Percentiles rank a stretch among this genome's conserved stretches.
phyloP scores from a whole-genome alignment of 371 early-diverging fungal genomes.

The Fennellomyces sp. region DNA sequence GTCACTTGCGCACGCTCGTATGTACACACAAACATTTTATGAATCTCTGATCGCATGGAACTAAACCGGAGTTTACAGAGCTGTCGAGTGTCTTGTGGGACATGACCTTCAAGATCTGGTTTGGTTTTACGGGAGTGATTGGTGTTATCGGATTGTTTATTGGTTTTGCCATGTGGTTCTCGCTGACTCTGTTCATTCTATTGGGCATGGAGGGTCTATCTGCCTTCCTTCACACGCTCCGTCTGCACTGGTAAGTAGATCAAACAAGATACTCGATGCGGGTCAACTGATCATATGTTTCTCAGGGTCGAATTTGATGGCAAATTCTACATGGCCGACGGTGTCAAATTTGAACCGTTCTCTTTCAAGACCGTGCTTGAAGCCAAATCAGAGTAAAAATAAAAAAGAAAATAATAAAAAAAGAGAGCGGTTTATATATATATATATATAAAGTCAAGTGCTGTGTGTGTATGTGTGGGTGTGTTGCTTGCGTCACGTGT shows the following conservation, averaged over 20 bases:
- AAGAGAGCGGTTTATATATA: neutral
- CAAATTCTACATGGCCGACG: conserved; percentile 89
- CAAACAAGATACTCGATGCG: no score
- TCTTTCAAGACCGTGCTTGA: conserved; percentile 36
- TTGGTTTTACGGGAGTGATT: conserved; percentile 54
- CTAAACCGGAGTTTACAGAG: conserved; percentile 47
- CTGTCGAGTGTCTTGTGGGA: conserved; percentile 98
- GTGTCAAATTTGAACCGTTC: conserved; percentile 53
- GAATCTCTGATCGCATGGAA: neutral
- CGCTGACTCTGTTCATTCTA: conserved; percentile 85
- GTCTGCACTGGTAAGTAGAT: conserved; percentile 91
- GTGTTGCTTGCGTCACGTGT: neutral
- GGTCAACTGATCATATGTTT: neutral
- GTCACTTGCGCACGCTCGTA: conserved; percentile 98
- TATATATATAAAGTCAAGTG: neutral
- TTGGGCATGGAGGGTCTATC: conserved; percentile 98
- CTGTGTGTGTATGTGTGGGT: neutral
- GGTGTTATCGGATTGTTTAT: conserved; percentile 70
- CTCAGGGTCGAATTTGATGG: conserved; percentile 96
- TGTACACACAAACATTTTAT: conserved; percentile 15
- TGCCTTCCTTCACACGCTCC: conserved; percentile 98
- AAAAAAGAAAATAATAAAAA: neutral
- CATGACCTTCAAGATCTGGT: conserved; percentile 85
- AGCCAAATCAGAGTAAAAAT: conserved; percentile 15
- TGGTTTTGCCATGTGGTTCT: conserved; percentile 85